phyloP scores from a whole-genome alignment of 2,329 filamentous ascomycete species.

The Alternaria rosae region DNA sequence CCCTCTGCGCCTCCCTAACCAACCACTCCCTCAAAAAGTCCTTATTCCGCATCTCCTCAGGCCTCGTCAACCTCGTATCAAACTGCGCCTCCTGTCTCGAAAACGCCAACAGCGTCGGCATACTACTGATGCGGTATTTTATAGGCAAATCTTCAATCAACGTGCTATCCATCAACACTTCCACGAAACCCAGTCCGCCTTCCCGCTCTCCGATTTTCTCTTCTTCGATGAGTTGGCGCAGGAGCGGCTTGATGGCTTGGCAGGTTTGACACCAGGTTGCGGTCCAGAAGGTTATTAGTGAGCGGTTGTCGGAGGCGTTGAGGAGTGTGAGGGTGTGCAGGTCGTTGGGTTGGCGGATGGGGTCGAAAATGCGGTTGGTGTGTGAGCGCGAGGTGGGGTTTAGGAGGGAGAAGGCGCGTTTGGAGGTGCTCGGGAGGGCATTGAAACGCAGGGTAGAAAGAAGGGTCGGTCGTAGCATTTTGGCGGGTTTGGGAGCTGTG shows the following conservation, averaged over 20 bases:
- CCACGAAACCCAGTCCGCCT: conserved; percentile 57
- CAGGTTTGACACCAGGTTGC: conserved; percentile 58
- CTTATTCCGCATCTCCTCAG: conserved; percentile 57
- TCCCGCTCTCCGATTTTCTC: conserved; percentile 55
- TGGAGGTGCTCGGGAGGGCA: background rate
- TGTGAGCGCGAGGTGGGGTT: conserved; percentile 20
- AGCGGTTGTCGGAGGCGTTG: conserved; percentile 53
- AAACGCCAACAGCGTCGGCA: conserved; percentile 60
- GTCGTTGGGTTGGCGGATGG: conserved; percentile 57
- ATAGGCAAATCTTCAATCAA: conserved; percentile 53
- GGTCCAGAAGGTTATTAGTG: conserved; percentile 60
- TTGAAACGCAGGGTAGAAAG: background rate
- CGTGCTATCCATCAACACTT: conserved; percentile 58
- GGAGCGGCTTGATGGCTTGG: conserved; percentile 52
- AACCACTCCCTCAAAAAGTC: conserved; percentile 57
- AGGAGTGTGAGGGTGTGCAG: conserved; percentile 58
- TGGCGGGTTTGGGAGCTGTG: background rate
- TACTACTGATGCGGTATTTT: conserved; percentile 51
- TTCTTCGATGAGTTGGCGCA: conserved; percentile 53
- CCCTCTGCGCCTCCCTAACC: conserved; percentile 56
- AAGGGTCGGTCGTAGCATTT: conserved; percentile 5
- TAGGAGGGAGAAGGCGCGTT: conserved; percentile 28
- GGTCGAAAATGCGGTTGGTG: conserved; percentile 47
- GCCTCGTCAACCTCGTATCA: conserved; percentile 53
- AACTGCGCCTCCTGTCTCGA: conserved; percentile 59